Percentiles rank a stretch among this genome's conserved stretches.
phyloP scores from a whole-genome alignment of 2,329 filamentous ascomycete species.

The Claviceps maximensis region DNA sequence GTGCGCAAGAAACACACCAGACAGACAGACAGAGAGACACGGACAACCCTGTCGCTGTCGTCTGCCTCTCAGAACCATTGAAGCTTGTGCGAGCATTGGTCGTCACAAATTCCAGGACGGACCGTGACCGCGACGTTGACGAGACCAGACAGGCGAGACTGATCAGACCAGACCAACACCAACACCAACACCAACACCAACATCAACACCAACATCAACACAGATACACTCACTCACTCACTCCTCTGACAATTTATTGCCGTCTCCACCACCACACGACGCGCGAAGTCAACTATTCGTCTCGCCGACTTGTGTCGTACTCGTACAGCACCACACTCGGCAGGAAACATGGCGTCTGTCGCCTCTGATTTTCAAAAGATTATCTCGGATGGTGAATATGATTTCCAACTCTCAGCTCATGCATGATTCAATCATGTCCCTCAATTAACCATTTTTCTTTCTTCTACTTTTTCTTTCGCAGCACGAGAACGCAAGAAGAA shows the following conservation, averaged over 20 bases:
- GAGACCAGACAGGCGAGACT: too few relatives aligned
- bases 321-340: not conserved
- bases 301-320: not conserved
- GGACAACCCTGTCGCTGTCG: too few relatives aligned
- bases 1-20: not conserved
- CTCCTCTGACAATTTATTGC: too few relatives aligned
- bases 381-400: constrained; percentile 34
- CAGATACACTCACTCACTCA: too few relatives aligned
- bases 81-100: too few relatives aligned
- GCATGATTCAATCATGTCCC: not conserved
- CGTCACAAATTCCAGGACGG: too few relatives aligned
- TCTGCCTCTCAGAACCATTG: too few relatives aligned
- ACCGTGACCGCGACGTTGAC: too few relatives aligned
- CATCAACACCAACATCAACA: rapidly evolving
- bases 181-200: too few relatives aligned
- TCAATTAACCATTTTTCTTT: not conserved
- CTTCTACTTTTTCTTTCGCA: constrained; percentile 13
- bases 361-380: constrained; percentile 42
- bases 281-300: not conserved
- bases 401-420: not conserved
- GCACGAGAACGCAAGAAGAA: constrained; percentile 59
- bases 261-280: not conserved
- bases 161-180: too few relatives aligned
- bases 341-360: constrained; percentile 26
- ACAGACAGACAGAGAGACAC: too few relatives aligned